Conservation (phyloP, 345 rosid genomes). For the Brassica rapa region DNA sequence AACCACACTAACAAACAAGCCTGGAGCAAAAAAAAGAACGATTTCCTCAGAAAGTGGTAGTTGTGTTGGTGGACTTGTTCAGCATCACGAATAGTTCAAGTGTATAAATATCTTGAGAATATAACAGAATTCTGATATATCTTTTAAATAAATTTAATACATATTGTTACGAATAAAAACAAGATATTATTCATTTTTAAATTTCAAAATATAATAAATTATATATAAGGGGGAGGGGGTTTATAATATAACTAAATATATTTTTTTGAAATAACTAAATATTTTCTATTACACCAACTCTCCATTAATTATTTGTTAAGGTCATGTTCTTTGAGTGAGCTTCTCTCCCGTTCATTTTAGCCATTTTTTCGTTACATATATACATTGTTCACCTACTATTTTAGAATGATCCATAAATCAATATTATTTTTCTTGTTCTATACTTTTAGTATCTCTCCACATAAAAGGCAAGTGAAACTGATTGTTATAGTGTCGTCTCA, state of each 20-base stretch:
- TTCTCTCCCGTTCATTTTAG: slow-evolving; percentile 5
- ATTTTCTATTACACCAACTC: neutral
- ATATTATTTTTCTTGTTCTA: neutral
- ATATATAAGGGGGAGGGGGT: neutral
- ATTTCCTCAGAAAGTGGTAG: neutral
- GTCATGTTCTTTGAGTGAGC: slow-evolving; percentile 24
- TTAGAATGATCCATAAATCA: neutral
- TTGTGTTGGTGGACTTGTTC: neutral
- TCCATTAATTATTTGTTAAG: neutral
- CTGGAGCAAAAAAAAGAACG: neutral
- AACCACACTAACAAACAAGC: slow-evolving; percentile 1
- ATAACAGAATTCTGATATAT: neutral
- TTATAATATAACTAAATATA: neutral
- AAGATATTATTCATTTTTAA: neutral
- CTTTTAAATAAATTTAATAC: neutral
- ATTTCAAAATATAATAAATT: neutral
- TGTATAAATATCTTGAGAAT: neutral
- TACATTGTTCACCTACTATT: neutral
- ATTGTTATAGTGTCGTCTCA: neutral
- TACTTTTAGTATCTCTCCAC: neutral
- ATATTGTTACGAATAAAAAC: neutral
- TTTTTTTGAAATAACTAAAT: neutral
- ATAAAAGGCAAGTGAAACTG: neutral
- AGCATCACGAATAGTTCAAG: neutral
- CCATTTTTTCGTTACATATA: neutral